Evolutionary conservation across 768 basidiomycete species (phyloP), one percentile per base, ranked within the genome.

Genomic region (Boletus reticuloceps): DNA sequence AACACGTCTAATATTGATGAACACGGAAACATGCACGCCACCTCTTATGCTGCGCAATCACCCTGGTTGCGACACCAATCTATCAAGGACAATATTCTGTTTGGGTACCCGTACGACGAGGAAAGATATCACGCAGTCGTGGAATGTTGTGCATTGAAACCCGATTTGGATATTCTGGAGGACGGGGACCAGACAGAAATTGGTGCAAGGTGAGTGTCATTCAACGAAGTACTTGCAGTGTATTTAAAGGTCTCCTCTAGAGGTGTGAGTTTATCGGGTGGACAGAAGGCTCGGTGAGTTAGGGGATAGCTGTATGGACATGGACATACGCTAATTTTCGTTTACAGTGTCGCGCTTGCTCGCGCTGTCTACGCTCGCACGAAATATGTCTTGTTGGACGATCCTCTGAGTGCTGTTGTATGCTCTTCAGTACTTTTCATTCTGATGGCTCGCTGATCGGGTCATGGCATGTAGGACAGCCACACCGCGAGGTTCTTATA

Each of bases 101-200:
- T 93, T 66, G 89, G 89, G 0, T 80, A 81, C 58, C 83, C 84
- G 1, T 74, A 68, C 41, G 87, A 89, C 50, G 83, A 89, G 58
- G 82, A 85, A 58, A 76, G 91, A 47, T 94, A 94, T 60, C 72
- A 86, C 11, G 77, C 75, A 0, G 91, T 93, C 27, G 68, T 95
- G n/a, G 86, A 92, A 49, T 88, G 84, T 14, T 98, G 95, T 64
- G 94, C 93, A 1, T 70, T 98, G 50, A 74, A 68, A 29, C 83
- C 88, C 0, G 96, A 98, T 74, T 70, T 98, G 53, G 82, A 88
- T 6, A 80, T 94, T 12, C 70, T 98, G 2, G 91, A 95, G 53
- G 86, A 94, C 63, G 96, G 96, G 0, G 94, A 92, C 64, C 74
- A 72, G 51, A 94, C 91, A 2, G 88, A 92, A 71, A 90, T 95